These are phyloP conservation scores for Mycena galopus DNA, from an alignment of 768 basidiomycete genomes.

Conservation along the genomic window DNA sequence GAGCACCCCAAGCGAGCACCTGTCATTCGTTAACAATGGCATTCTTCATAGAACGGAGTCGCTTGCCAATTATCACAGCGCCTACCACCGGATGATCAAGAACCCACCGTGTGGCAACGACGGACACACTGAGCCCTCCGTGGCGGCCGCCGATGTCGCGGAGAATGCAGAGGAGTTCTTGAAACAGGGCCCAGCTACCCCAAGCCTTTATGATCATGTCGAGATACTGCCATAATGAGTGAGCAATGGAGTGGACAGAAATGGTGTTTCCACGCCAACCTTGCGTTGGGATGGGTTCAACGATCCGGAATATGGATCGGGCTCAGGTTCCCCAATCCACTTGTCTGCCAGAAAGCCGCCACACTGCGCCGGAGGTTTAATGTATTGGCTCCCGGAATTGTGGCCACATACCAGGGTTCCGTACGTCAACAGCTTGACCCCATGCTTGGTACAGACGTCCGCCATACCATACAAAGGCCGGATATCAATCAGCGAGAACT, in stretches of 20 bases:
- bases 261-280: constrained; percentile 52
- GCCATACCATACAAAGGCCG: constrained; percentile 84
- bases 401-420: constrained; percentile 75
- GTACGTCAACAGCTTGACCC: constrained; percentile 81
- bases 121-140: constrained; percentile 76
- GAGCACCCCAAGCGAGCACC: constrained; percentile 82
- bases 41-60: neutral
- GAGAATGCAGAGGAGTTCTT: constrained; percentile 69
- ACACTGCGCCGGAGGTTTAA: constrained; percentile 61
- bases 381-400: neutral
- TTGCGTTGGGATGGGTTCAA: constrained; percentile 89
- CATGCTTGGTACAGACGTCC: constrained; percentile 79
- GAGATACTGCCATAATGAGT: constrained; percentile 69
- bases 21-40: constrained; percentile 41
- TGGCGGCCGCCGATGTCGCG: constrained; percentile 77
- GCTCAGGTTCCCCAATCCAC: constrained; percentile 77
- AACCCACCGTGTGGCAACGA: constrained; percentile 87
- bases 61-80: constrained; percentile 81
- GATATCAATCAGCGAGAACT: constrained; percentile 88
- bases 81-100: constrained; percentile 84
- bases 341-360: constrained; percentile 85
- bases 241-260: neutral
- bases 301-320: constrained; percentile 73
- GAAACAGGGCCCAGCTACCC: constrained; percentile 85
- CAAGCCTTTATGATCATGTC: constrained; percentile 86